Conservation (phyloP, 1,284 basidiomycete genomes). For the Tilletia walkeri region DNA sequence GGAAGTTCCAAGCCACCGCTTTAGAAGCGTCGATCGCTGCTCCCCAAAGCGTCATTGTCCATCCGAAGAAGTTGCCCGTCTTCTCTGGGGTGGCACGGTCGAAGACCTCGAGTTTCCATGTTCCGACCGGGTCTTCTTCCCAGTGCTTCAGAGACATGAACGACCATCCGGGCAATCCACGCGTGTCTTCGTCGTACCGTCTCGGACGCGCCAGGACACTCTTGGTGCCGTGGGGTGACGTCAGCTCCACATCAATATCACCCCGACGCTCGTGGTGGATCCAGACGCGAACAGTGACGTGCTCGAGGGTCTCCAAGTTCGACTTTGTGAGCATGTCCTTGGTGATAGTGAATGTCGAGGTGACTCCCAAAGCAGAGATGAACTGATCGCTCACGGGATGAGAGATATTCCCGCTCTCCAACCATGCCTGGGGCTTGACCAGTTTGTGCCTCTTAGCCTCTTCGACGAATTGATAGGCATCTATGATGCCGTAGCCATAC, state of each 20-base stretch:
- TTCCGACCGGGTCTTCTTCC: slow-evolving; percentile 90
- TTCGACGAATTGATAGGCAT: slow-evolving; percentile 78
- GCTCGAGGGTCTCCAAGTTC: slow-evolving; percentile 86
- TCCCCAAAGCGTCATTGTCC: slow-evolving; percentile 93
- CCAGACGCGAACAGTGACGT: slow-evolving; percentile 89
- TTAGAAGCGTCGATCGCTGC: slow-evolving; percentile 73
- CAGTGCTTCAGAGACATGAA: slow-evolving; percentile 99
- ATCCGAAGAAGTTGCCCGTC: slow-evolving; percentile 78
- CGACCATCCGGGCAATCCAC: slow-evolving; percentile 86
- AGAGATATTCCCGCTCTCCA: slow-evolving; percentile 33
- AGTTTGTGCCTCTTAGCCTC: slow-evolving; percentile 78
- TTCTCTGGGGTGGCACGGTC: slow-evolving; percentile 67
- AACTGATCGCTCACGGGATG: slow-evolving; percentile 36
- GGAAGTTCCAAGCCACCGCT: slow-evolving; percentile 59
- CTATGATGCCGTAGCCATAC: slow-evolving; percentile 88
- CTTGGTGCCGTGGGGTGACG: slow-evolving; percentile 79
- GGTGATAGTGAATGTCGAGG: slow-evolving; percentile 70
- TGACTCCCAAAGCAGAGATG: slow-evolving; percentile 70
- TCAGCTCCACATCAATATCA: slow-evolving; percentile 86
- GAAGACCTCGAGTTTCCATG: slow-evolving; percentile 76
- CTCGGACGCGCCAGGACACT: slow-evolving; percentile 79
- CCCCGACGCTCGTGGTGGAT: slow-evolving; percentile 82
- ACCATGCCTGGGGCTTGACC: slow-evolving; percentile 92
- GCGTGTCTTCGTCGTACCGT: slow-evolving; percentile 66
- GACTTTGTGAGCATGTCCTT: slow-evolving; percentile 68